Evolutionary conservation across 495 filamentous ascomycete genomes (phyloP).

Genomic region (Neurospora sp.): DNA sequence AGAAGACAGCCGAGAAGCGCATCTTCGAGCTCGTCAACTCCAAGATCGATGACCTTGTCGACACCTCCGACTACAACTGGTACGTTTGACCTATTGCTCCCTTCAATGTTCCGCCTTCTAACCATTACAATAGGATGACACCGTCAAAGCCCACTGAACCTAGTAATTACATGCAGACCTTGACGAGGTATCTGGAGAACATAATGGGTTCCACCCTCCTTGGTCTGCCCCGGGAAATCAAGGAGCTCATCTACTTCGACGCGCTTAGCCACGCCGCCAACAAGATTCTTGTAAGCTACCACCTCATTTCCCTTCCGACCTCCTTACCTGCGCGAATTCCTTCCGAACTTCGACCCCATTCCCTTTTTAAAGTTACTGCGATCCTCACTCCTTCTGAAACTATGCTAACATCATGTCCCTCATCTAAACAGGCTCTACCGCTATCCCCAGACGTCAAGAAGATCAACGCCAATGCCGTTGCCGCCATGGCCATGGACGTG

Average conservation of each 20-base stretch:
- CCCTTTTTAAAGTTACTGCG: background rate
- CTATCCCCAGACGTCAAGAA: conserved; percentile 66
- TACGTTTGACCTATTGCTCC: conserved; percentile 13
- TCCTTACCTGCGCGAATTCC: conserved; percentile 1
- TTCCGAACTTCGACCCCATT: background rate
- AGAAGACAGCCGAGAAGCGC: conserved; percentile 91
- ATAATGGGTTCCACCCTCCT: conserved; percentile 93
- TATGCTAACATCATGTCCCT: background rate
- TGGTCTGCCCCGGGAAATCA: conserved; percentile 86
- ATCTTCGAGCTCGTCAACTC: conserved; percentile 98
- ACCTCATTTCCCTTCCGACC: background rate
- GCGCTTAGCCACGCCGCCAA: conserved; percentile 83
- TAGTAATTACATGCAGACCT: conserved; percentile 85
- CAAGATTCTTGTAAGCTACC: conserved; percentile 60
- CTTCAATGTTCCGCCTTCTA: background rate
- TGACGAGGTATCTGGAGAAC: conserved; percentile 87
- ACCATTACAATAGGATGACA: conserved; percentile 42
- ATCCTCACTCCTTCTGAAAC: background rate
- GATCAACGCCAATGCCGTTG: conserved; percentile 81
- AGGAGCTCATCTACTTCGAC: conserved; percentile 95
- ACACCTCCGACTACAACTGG: conserved; percentile 97
- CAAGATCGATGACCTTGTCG: conserved; percentile 96
- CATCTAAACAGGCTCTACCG: conserved; percentile 53
- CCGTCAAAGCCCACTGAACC: conserved; percentile 54
- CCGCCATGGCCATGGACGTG: conserved; percentile 72